phyloP scores from a whole-genome alignment of 1,139 yeast species.

The Kluyveromyces marxianus region DNA sequence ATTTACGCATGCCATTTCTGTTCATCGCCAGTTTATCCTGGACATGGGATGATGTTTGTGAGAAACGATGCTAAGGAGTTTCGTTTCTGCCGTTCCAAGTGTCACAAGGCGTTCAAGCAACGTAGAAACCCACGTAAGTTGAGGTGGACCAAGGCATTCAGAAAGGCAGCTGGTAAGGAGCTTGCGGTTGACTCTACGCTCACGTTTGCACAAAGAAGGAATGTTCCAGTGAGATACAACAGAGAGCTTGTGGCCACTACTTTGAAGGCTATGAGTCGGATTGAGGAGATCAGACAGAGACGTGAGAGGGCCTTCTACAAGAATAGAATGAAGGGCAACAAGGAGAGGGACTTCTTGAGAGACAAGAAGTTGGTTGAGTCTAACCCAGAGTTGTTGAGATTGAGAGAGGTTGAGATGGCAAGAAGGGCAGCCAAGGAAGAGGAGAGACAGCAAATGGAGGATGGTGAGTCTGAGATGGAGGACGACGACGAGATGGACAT shows the following conservation, averaged over 20 bases:
- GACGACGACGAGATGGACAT: conserved; percentile 38
- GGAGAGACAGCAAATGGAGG: conserved; percentile 34
- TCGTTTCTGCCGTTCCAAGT: conserved; percentile 94
- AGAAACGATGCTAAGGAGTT: conserved; percentile 97
- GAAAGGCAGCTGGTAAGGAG: conserved; percentile 98
- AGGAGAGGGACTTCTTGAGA: conserved; percentile 73
- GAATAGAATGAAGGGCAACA: conserved; percentile 98
- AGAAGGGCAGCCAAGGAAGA: conserved; percentile 65
- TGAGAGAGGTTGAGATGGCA: conserved; percentile 88
- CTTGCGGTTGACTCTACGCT: conserved; percentile 95
- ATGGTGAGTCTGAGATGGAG: conserved; percentile 22
- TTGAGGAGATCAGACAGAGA: conserved; percentile 91
- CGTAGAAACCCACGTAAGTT: conserved; percentile 98
- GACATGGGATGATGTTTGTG: conserved; percentile 96
- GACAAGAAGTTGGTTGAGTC: conserved; percentile 85
- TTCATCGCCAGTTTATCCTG: conserved; percentile 94
- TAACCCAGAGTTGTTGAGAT: conserved; percentile 80
- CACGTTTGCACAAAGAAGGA: conserved; percentile 94
- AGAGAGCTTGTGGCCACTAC: conserved; percentile 94
- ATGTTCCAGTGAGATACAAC: conserved; percentile 95
- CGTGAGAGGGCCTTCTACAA: conserved; percentile 98
- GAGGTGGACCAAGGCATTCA: conserved; percentile 97
- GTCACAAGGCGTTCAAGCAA: conserved; percentile 95
- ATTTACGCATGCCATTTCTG: conserved; percentile 93
- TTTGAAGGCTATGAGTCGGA: conserved; percentile 88